phyloP scores from a whole-genome alignment of 2,329 filamentous ascomycete genomes.

The Exophiala alcalophila region DNA sequence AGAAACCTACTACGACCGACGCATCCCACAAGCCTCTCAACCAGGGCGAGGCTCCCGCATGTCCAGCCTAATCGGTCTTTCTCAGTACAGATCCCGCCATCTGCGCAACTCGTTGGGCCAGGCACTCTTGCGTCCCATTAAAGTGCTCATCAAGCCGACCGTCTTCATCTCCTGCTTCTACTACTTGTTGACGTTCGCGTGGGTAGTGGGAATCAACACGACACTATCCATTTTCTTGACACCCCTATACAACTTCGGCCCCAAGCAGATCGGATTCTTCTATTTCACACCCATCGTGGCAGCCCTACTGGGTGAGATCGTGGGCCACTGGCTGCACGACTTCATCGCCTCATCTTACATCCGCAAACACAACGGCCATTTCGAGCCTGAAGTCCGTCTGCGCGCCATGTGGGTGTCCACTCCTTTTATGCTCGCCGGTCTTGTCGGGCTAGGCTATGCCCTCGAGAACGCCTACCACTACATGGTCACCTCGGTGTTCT shows the following conservation, averaged over 20 bases:
- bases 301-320: constrained; percentile 33
- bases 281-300: constrained; percentile 41
- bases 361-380: constrained; percentile 24
- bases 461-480: constrained; percentile 49
- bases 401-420: constrained; percentile 38
- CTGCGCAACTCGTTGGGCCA: constrained; percentile 34
- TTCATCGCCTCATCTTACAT: constrained; percentile 31
- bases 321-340: constrained; percentile 37
- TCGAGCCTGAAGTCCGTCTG: constrained; percentile 37
- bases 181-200: constrained; percentile 40
- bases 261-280: constrained; percentile 21
- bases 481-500: constrained; percentile 48
- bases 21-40: background rate
- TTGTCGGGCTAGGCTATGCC: constrained; percentile 37
- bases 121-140: constrained; percentile 35
- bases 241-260: constrained; percentile 1
- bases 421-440: constrained; percentile 32
- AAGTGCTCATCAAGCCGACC: constrained; percentile 38
- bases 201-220: constrained; percentile 53
- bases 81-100: constrained; percentile 15
- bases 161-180: constrained; percentile 37
- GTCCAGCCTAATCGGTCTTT: constrained; percentile 31
- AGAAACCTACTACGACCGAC: constrained; percentile 40
- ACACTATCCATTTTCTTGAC: constrained; percentile 52
- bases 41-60: constrained; percentile 30